Evolutionary conservation across 2,329 filamentous ascomycete species (phyloP).

Genomic region (Colletotrichum falcatum): DNA sequence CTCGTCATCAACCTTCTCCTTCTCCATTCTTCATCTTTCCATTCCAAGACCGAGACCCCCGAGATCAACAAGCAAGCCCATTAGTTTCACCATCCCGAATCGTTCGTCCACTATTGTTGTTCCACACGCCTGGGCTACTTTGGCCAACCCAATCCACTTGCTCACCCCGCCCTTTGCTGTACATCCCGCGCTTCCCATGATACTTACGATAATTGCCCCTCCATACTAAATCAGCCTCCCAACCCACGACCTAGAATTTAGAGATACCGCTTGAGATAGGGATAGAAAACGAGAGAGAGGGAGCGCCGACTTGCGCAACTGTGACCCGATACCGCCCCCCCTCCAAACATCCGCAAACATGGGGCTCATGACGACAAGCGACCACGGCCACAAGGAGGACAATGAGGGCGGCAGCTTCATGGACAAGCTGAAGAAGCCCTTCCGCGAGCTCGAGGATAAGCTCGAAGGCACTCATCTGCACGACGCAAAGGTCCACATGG

Average conservation of each 20-base stretch:
- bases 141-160: background rate
- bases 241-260: constrained; percentile 25
- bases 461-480: constrained; percentile 65
- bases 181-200: constrained; percentile 20
- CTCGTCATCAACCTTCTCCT: constrained; percentile 20
- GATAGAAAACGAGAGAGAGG: background rate
- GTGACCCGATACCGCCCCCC: constrained; percentile 2
- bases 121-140: constrained; percentile 18
- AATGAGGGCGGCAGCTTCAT: constrained; percentile 51
- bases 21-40: constrained; percentile 7
- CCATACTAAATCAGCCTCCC: constrained; percentile 7
- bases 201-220: constrained; percentile 14
- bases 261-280: constrained; percentile 11
- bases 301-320: background rate
- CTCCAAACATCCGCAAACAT: constrained; percentile 6
- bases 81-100: background rate
- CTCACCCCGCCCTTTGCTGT: constrained; percentile 13
- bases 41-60: background rate
- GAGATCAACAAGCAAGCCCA: background rate
- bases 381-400: constrained; percentile 36
- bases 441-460: constrained; percentile 63
- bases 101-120: background rate
- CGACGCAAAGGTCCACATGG: constrained; percentile 67
- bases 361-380: constrained; percentile 31
- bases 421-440: constrained; percentile 63